Base-by-base conservation (phyloP, 345 rosid genomes). In the Sonneratia caseolaris region DNA sequence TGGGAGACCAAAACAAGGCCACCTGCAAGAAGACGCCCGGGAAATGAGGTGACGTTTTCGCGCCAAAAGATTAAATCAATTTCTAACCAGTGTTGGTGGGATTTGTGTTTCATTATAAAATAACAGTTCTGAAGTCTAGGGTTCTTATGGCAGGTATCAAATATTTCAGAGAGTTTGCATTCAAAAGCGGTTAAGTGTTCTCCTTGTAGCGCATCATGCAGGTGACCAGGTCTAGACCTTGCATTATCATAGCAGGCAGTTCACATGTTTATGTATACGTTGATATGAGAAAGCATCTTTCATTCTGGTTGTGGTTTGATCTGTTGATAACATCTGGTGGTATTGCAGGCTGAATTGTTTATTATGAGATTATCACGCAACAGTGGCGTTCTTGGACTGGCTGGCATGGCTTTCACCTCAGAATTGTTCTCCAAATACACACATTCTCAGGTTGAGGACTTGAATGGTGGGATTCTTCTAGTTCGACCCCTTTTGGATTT, bases 311-410 rank as follows among this genome's bases (percentile, higher is more conserved):
- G 51, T 47, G 13, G 51, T 6, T 47, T 13, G 15, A 8, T 47
- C 14, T 13, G 9, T 47, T 8, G 51, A 47, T 47, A 47, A 47
- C 51, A 13, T 13, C 11, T 13, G 38, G 19, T 27, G 4, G 16
- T 27, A 15, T 73, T 89, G 83, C 94, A 93, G 98, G 93, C 92
- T 38, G 97, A 94, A 86, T 77, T 87, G 70, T 90, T 94, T 76
- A 77, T 94, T 79, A 90, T 91, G 57, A 83, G 98, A 83, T 74
- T 92, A 78, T 94, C 98, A 68, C 96, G 98, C 37, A 82, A 82
- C 81, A 91, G 96, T 37, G 93, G 97, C n/a, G 91, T 94, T 72
- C 96, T 94, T 77, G 98, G 96, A 45, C 97, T 94, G 76, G 93
- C 96, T 55, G 95, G 96, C 66, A 94, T 86, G 84, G 88, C 97